Evolutionary conservation across 2,329 filamentous ascomycete species (phyloP), one percentile per base, ranked within the genome.

Genomic region (Blastomyces silverae): DNA sequence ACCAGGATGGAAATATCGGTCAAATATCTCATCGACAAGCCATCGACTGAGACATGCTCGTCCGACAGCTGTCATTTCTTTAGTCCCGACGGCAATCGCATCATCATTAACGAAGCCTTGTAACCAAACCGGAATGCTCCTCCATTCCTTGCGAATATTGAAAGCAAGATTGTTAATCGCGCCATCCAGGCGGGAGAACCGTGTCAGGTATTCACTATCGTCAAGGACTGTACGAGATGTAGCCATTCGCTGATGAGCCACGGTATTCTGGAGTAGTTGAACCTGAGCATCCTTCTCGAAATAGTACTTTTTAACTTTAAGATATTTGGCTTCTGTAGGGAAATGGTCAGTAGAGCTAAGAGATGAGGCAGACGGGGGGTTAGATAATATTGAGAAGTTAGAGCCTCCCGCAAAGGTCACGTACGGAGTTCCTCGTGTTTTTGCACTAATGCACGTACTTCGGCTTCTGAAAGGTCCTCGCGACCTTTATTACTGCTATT

Each of bases 41-140:
- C 93, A 99, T 66, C 88, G 86, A 37, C 90, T 90, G 70, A 99
- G 92, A 68, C 92, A 87, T 15, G 93, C 92, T 63, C 93, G 87
- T 20, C 94, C 94, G 31, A 96, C 89, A 5, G 92, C 92, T 7
- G 92, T 97, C 94, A 99, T 99, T 77, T 99, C 94, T 76, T 97
- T 92, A 73, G 92, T 96, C 67, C 92, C 94, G 11, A 89, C 91
- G 71, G 88, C 85, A 63, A 95, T 83, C 0, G 92, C 93, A 71
- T 96, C 92, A 62, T 89, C 83, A 75, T 93, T 97, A 69, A 96
- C 90, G 64, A 87, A 90, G 31, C 83, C 83, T 64, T 87, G 84
- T 56, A 99, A 81, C 91, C 92, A 97, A 6, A 82, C 74, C 0
- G 94, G 94, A 64, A 97, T 83, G 44, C 82, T 81, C 67, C 86